phyloP scores from a whole-genome alignment of 768 basidiomycete genomes.

The Calocera viscosa region DNA sequence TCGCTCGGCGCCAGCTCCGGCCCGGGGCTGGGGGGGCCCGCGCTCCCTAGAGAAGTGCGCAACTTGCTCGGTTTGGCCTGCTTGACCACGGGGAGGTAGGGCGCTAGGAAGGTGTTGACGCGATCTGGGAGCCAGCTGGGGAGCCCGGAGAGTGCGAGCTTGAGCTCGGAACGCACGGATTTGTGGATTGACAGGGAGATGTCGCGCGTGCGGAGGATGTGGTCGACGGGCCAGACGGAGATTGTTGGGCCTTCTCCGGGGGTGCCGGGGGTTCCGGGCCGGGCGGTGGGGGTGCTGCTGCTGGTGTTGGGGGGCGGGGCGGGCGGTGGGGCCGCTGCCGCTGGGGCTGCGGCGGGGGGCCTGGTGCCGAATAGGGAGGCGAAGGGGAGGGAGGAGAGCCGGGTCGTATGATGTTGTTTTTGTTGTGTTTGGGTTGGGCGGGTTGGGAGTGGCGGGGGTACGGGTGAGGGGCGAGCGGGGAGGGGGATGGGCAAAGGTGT shows the following conservation, averaged over 20 bases:
- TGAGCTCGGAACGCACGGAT: conserved; percentile 45
- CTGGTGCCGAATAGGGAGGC: conserved; percentile 59
- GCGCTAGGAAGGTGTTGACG: conserved; percentile 29
- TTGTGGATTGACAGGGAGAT: conserved; percentile 43
- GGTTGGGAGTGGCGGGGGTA: conserved; percentile 35
- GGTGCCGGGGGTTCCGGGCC: conserved; percentile 21
- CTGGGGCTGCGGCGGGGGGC: conserved; percentile 24
- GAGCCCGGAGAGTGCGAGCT: conserved; percentile 33
- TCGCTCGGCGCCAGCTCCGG: conserved; percentile 26
- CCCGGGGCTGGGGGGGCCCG: conserved; percentile 1
- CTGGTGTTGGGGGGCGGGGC: conserved; percentile 11
- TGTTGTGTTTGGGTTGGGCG: conserved; percentile 25
- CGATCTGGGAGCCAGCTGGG: conserved; percentile 51
- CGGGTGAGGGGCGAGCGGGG: conserved; percentile 21
- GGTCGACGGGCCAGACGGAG: conserved; percentile 47
- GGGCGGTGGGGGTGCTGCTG: conserved; percentile 22
- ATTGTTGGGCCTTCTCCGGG: conserved; percentile 35
- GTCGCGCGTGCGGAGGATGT: conserved; percentile 41
- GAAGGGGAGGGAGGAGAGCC: conserved; percentile 57
- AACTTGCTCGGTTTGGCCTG: background rate
- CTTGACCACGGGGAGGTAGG: conserved; percentile 7
- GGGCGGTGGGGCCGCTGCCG: conserved; percentile 21
- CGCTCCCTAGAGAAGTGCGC: background rate
- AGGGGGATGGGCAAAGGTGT: conserved; percentile 28
- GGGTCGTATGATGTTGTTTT: conserved; percentile 21